Evolutionary conservation across 2,329 filamentous ascomycete genomes (phyloP).

Genomic region (Botryotinia calthae): DNA sequence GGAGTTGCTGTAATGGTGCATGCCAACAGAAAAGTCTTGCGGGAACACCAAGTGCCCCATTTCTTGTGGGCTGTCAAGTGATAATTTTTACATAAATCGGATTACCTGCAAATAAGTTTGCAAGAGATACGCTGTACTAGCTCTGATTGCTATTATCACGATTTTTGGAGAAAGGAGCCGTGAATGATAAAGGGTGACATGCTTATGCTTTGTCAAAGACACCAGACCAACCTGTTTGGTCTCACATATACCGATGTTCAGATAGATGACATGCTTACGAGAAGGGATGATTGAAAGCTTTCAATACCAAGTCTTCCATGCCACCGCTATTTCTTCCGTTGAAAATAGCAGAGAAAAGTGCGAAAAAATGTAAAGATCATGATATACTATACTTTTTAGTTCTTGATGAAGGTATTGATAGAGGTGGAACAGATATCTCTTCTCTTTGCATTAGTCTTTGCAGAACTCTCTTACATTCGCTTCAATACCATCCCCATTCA

Average conservation of each 20-base stretch:
- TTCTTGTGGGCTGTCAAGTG: neutral
- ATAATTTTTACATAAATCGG: neutral
- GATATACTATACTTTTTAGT: neutral
- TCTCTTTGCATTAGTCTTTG: neutral
- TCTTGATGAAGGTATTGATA: neutral
- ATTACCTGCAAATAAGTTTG: neutral
- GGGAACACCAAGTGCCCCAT: neutral
- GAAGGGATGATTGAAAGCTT: neutral
- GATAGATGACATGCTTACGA: neutral
- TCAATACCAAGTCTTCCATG: neutral
- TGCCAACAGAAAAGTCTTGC: neutral
- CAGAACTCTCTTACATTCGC: neutral
- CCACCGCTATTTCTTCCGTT: neutral
- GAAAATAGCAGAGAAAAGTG: neutral
- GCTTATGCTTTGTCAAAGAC: neutral
- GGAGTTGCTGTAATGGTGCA: neutral
- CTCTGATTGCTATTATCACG: neutral
- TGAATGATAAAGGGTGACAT: neutral
- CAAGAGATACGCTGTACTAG: neutral
- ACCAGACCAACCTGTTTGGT: neutral
- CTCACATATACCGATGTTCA: neutral
- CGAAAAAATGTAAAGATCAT: neutral
- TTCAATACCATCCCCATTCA: no score
- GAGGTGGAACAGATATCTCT: neutral
- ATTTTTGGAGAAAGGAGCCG: neutral